Evolutionary conservation across 2,329 filamentous ascomycete species (phyloP), one percentile per base, ranked within the genome.

Genomic region (Sporothrix globosa): DNA sequence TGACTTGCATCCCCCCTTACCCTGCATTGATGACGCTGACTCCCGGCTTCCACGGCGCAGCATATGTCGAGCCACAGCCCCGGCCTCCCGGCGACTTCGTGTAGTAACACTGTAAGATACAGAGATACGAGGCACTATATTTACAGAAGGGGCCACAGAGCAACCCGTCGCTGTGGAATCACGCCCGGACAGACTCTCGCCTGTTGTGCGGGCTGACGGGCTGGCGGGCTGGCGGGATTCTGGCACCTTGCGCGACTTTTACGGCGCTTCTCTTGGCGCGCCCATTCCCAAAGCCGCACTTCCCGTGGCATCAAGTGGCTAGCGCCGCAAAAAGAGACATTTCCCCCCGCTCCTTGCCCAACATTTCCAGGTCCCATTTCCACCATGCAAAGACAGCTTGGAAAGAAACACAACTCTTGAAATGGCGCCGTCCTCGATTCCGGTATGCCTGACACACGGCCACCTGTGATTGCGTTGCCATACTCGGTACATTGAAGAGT

Each of bases 361-460:
- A 10, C 34, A 61, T 44, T 44, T 11, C 27, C 27, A 56, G n/a
- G 53, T 17, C 34, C 19, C 10, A 34, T 30, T 14, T n/a, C 27
- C 27, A 56, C 52, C 30, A 13, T 30, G 14, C 7, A 30, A 34
- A 34, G 19, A 19, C 3, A 50, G 27, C 24, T 34, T 13, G 21
- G 30, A 13, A 50, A 11, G 21, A 65, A 50, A 24, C 48, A 53
- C 27, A 17, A 11, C 50, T 14, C 21, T 39, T 41, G 44, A 39
- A 54, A 56, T 52, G 66, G 54, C 53, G 67, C 67, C 67, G 67
- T 44, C 53, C 41, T 53, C 67, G 67, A 56, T 27, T 58, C 67
- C 67, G 67, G 39, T 6, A 34, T 41, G 52, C 39, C 56, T 48
- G 66, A 30, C 50, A 67, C 48, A 44, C 50, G 34, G n/a, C n/a